These are phyloP conservation scores for Nothophytophthora sp. DNA, from an alignment of 352 stramenopile genomes.

Conservation along the genomic window DNA sequence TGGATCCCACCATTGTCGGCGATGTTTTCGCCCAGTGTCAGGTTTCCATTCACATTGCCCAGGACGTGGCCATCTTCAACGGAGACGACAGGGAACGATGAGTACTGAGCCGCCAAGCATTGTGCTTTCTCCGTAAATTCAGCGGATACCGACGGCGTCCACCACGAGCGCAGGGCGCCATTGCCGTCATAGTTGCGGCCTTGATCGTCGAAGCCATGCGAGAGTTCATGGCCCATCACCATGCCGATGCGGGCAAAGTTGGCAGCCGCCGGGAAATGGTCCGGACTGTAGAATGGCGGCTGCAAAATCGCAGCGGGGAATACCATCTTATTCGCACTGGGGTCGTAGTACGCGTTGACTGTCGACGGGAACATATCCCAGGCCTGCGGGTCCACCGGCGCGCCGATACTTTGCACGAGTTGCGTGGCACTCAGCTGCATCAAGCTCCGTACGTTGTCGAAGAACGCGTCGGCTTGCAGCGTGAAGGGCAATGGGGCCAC, in stretches of 20 bases:
- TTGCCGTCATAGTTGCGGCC: constrained; percentile 85
- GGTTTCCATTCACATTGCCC: constrained; percentile 83
- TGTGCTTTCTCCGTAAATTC: constrained; percentile 57
- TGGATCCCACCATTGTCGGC: constrained; percentile 89
- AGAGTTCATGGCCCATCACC: constrained; percentile 94
- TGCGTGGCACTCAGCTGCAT: constrained; percentile 29
- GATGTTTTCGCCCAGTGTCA: constrained; percentile 94
- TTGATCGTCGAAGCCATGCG: constrained; percentile 94
- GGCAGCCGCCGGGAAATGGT: constrained; percentile 79
- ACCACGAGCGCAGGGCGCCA: constrained; percentile 92
- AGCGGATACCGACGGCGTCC: constrained; percentile 60
- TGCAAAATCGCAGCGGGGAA: constrained; percentile 94
- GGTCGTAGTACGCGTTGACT: constrained; percentile 88
- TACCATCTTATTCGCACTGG: constrained; percentile 88
- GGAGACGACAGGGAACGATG: constrained; percentile 44
- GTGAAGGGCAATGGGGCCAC: constrained; percentile 56
- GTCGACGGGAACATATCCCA: constrained; percentile 93
- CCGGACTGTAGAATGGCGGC: constrained; percentile 72
- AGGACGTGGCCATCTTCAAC: constrained; percentile 38
- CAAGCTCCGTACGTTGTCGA: constrained; percentile 53
- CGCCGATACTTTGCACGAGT: constrained; percentile 34
- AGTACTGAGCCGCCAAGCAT: constrained; percentile 66
- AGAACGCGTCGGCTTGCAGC: constrained; percentile 47
- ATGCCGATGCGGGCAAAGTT: constrained; percentile 94
- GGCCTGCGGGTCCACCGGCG: constrained; percentile 49